Base-by-base conservation (phyloP, 2,329 filamentous ascomycete species). In the Coleophoma eucalyptorum region DNA sequence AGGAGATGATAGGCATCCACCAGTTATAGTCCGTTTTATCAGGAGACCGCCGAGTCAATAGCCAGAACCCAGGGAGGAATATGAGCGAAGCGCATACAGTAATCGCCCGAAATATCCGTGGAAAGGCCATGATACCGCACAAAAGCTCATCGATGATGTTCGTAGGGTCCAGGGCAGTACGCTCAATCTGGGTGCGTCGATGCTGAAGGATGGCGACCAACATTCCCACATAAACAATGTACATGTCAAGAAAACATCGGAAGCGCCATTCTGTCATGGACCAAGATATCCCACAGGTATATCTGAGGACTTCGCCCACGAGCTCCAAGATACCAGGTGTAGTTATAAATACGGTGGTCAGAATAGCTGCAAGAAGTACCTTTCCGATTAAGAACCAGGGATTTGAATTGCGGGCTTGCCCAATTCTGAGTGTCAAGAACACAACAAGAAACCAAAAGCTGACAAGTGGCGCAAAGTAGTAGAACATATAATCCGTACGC, bases 361-460 rank as follows among this genome's bases (percentile, higher is more conserved):
- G 47, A 5, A 70, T 44, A 8, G 70, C 70, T 5, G 78, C 74
- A 15, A 74, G 49, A 2, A 70, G 26, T 4, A 82, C 71, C 57
- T 83, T 84, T 32, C 61, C 58, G 11, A 77, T 31, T 3, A 83
- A 57, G 34, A 72, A 72, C 2, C 58, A 57, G 4, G 69, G 58
- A 43, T 69, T 70, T 16, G 67, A 61, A 55, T 83, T 83, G 53
- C 65, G 62, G 21, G 60, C 57, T 4, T 64, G 64, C 33, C 67
- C 69, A 16, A 75, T 59, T 16, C 69, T 66, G 50, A 85, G 67
- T 4, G 78, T 81, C 31, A 68, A 55, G 60, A 74, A 85, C n/a
- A 80, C 68, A 19, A 83, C 66, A 5, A 82, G 55, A 60, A 83
- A 86, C 79, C 82, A 87, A 61, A 85, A 83, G 45, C 74, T 82